Evolutionary conservation across 805 yeast genomes (phyloP), one percentile per base, ranked within the genome.

Genomic region (Candida anglica): DNA sequence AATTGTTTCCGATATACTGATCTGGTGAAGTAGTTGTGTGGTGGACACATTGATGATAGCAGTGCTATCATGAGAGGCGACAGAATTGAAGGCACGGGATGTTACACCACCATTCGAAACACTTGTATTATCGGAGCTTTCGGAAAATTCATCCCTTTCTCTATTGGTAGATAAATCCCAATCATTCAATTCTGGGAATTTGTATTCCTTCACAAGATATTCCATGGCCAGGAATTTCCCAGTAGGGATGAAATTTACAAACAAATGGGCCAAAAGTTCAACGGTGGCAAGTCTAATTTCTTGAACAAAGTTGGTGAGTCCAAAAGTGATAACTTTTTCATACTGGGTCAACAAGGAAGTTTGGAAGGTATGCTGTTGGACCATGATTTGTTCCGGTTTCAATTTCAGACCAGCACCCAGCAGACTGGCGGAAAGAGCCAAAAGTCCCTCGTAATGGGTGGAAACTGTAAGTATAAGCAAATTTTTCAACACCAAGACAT

Each of bases 381-480:
- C 30, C 70, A 66, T 64, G 25, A 66, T 51, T 2, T 60, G 44
- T 36, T 66, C 72, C 0, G 73, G 71, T 32, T 64, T 64, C 56
- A 63, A 38, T 41, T 64, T 66, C 3, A 69, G 53, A 5, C 66
- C 63, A 3, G 63, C 42, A 5, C 53, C 41, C 1, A 69, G 58
- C 9, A 14, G 11, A 6, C 48, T 37, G 1, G 66, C 48, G 2
- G 69, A 63, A 10, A 46, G 34, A 9, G 67, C 58, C 25, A 66
- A 46, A 24, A 66, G 47, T 25, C 46, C 45, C 40, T 66, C 70
- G 41, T 66, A 66, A 43, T 64, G 54, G 5, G 70, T 44, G 11
- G 60, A 41, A 2, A 56, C 50, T 10, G 59, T 46, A n/a, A 67
- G 48, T 2, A 63, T 30, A 20, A 63, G 46, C 6, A 65, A 30